Base-by-base conservation (phyloP, 2,329 filamentous ascomycete species). In the Hymenoscyphus infarciens region DNA sequence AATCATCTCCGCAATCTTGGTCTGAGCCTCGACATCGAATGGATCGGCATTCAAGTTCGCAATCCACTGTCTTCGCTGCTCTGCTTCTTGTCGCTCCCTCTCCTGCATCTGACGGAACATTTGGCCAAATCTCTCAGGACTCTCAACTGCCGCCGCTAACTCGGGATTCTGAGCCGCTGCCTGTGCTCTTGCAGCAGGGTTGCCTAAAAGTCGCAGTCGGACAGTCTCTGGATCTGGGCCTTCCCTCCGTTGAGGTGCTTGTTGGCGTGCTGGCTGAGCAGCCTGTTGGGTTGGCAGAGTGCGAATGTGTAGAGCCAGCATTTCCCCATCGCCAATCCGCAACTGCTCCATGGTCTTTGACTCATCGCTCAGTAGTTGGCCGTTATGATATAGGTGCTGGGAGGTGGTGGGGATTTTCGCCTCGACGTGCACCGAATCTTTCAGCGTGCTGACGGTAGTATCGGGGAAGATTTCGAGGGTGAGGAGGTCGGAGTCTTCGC, bases 1-100 rank as follows among this genome's bases (percentile, higher is more conserved):
- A 73, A 99, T 99, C 77, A 98, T 96, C 78, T 99, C 95, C 74
- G 95, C 94, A 66, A 99, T 99, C 78, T 89, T 91, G 56, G 83
- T 83, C 77, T 99, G 95, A 8, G 93, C 91, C 67, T 97, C 93
- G 29, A 92, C 80, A 74, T 99, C 94, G 78, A 98, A 97, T 0
- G 94, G 93, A 72, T 99, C 95, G 10, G 92, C 89, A 74, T 98
- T 97, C 65, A 98, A 81, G 72, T 90, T 83, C 65, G 88, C 87
- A 70, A 97, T 93, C 75, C 94, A 87, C 60, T 90, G 87, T 75
- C 93, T 87, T 64, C 94, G 89, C 75, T 93, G 88, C 31, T 83
- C 82, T 64, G 93, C 88, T 62, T 88, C 84, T 62, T 90, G 83
- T 58, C 87, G 83, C 71, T 96, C 89, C 62, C 87, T 82, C 63